Percentiles rank a stretch among this genome's conserved stretches.
Evolutionary conservation across 306 rosid species (phyloP).

Genomic region (Corylus heterophylla): DNA sequence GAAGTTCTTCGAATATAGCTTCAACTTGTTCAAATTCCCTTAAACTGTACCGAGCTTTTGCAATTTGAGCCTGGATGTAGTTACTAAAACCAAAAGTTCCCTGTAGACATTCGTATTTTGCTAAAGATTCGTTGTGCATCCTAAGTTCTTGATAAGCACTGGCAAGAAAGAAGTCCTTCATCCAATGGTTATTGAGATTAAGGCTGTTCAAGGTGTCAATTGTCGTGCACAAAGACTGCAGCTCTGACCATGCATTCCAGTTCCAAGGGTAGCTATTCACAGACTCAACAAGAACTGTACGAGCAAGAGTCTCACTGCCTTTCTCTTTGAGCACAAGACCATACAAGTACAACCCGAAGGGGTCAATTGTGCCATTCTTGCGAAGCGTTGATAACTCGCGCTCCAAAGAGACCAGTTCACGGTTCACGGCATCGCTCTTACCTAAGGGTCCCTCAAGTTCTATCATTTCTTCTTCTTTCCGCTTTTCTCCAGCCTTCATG

Average conservation of each 20-base stretch:
- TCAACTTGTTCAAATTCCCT: constrained; percentile 95
- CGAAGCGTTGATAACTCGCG: constrained; percentile 80
- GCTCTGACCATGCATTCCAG: constrained; percentile 97
- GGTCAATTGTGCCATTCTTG: constrained; percentile 72
- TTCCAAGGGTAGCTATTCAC: constrained; percentile 98
- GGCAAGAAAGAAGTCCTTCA: constrained; percentile 95
- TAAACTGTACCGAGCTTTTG: constrained; percentile 86
- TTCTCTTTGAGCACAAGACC: constrained; percentile 91
- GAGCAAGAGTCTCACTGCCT: constrained; percentile 77
- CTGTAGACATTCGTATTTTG: constrained; percentile 68
- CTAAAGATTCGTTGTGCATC: constrained; percentile 79
- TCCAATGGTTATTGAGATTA: constrained; percentile 90
- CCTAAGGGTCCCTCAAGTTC: constrained; percentile 98
- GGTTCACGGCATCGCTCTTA: constrained; percentile 70
- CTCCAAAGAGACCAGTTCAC: constrained; percentile 79
- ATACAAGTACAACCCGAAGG: constrained; percentile 83
- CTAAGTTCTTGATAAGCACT: constrained; percentile 83
- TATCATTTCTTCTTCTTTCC: constrained; percentile 94
- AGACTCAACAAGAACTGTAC: constrained; percentile 84
- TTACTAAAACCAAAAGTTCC: constrained; percentile 78
- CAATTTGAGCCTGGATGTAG: constrained; percentile 93
- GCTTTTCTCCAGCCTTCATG: constrained; percentile 91
- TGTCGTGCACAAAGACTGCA: constrained; percentile 76
- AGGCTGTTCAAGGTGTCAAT: constrained; percentile 74
- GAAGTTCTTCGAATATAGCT: constrained; percentile 90